Percentiles rank a stretch among this genome's conserved stretches.
phyloP scores from a whole-genome alignment of 177 flowering plant genomes.

The Vitis hybrid region DNA sequence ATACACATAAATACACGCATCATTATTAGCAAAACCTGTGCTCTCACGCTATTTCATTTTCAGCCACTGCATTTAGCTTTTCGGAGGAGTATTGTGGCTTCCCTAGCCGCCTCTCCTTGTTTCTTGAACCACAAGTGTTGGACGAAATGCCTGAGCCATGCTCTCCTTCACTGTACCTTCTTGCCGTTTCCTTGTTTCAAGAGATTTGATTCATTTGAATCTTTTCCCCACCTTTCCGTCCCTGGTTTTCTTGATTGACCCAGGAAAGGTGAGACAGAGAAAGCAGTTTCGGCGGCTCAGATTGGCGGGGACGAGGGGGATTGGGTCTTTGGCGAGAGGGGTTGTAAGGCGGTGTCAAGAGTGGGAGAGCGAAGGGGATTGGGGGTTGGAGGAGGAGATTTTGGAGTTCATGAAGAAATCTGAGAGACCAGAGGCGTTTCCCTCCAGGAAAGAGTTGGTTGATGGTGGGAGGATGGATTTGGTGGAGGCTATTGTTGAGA shows the following conservation, averaged over 20 bases:
- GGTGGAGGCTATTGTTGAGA: conserved; percentile 51
- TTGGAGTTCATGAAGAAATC: conserved; percentile 77
- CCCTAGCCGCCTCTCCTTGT: not conserved
- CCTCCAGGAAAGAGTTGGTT: conserved; percentile 60
- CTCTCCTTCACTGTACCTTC: conserved; percentile 23
- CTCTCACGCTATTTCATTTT: too few relatives aligned
- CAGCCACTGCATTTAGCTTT: too few relatives aligned
- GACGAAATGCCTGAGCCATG: conserved; percentile 79
- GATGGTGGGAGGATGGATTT: conserved; percentile 77
- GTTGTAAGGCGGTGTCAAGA: conserved; percentile 29
- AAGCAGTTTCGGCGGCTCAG: not conserved
- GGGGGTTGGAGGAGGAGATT: conserved; percentile 63
- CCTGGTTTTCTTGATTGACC: not conserved
- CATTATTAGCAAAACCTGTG: not conserved
- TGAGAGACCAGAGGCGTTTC: conserved; percentile 55
- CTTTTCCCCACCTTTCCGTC: conserved; percentile 4
- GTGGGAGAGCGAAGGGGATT: conserved; percentile 35
- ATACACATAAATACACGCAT: not conserved
- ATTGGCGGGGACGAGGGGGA: not conserved
- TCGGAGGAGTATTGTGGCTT: not conserved
- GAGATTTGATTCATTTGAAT: conserved; percentile 17
- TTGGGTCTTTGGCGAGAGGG: conserved; percentile 6
- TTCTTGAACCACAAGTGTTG: conserved; percentile 27
- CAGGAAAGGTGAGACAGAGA: not conserved
- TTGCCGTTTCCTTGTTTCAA: conserved; percentile 2